A percentile compares a stretch with the other conserved stretches of the same genome.
Conservation (phyloP, 2,329 filamentous ascomycete genomes). For the Arthrocladium fulminans region DNA sequence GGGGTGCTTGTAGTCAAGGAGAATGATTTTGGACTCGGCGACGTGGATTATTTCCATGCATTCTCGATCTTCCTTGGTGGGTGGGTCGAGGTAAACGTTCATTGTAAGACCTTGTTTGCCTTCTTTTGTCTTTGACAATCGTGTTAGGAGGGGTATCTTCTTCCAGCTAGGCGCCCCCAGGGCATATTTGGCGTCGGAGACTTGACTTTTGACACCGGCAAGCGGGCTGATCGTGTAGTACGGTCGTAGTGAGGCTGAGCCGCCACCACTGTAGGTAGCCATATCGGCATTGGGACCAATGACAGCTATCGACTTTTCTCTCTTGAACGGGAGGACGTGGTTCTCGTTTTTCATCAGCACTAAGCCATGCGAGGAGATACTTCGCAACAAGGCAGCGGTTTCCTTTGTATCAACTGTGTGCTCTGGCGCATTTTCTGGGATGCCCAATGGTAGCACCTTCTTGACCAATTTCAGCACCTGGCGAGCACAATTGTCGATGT, state of each 20-base stretch:
- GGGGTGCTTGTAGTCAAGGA: slow-evolving; percentile 48
- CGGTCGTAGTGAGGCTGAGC: slow-evolving; percentile 48
- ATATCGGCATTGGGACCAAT: slow-evolving; percentile 48
- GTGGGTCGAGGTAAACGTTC: slow-evolving; percentile 54
- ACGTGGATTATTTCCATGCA: slow-evolving; percentile 43
- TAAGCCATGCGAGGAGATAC: slow-evolving; percentile 59
- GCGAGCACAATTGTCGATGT: slow-evolving; percentile 51
- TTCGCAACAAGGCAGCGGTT: slow-evolving; percentile 55
- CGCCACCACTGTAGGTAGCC: slow-evolving; percentile 50
- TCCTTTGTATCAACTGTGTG: slow-evolving; percentile 50
- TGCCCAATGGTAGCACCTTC: slow-evolving; percentile 44
- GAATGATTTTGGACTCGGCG: slow-evolving; percentile 38
- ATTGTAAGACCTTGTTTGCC: slow-evolving; percentile 53
- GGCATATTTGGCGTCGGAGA: slow-evolving; percentile 40
- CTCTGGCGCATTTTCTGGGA: slow-evolving; percentile 49
- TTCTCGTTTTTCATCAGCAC: slow-evolving; percentile 67
- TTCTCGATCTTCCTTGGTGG: slow-evolving; percentile 39
- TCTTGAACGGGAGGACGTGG: slow-evolving; percentile 49
- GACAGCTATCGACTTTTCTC: slow-evolving; percentile 40
- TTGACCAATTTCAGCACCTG: slow-evolving; percentile 53
- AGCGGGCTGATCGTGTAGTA: slow-evolving; percentile 40
- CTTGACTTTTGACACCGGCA: slow-evolving; percentile 33
- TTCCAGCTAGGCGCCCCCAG: slow-evolving; percentile 59
- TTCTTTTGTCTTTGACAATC: slow-evolving; percentile 42
- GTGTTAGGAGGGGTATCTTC: slow-evolving; percentile 51